Evolutionary conservation across 768 basidiomycete species (phyloP).

Genomic region (Podaxis rugospora): DNA sequence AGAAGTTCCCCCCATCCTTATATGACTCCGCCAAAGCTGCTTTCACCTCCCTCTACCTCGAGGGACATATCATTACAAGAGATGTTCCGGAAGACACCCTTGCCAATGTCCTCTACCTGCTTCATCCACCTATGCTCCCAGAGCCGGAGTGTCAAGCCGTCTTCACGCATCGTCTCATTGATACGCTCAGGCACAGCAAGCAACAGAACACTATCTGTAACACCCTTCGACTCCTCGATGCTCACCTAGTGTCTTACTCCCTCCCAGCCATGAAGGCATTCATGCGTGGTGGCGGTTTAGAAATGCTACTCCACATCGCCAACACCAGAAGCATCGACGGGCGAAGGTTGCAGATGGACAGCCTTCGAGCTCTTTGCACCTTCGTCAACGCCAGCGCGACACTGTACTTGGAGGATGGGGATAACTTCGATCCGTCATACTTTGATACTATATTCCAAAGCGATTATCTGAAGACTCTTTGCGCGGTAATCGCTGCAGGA

Average conservation of each 20-base stretch:
- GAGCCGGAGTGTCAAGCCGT: slow-evolving; percentile 20
- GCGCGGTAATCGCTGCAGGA: slow-evolving; percentile 23
- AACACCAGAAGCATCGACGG: slow-evolving; percentile 30
- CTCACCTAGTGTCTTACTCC: slow-evolving; percentile 23
- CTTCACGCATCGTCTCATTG: slow-evolving; percentile 26
- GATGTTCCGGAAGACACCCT: slow-evolving; percentile 26
- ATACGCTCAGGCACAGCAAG: slow-evolving; percentile 24
- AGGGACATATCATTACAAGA: slow-evolving; percentile 28
- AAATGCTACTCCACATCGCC: slow-evolving; percentile 28
- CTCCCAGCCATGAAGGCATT: slow-evolving; percentile 25
- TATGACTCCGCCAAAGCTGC: slow-evolving; percentile 25
- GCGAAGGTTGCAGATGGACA: slow-evolving; percentile 34
- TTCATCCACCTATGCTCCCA: slow-evolving; percentile 27
- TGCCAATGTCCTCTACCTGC: slow-evolving; percentile 32
- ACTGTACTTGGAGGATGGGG: slow-evolving; percentile 10
- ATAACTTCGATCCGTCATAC: slow-evolving; percentile 12
- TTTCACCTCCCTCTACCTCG: slow-evolving; percentile 32
- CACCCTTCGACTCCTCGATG: slow-evolving; percentile 31
- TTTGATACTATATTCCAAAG: slow-evolving; percentile 30
- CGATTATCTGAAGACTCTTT: slow-evolving; percentile 34
- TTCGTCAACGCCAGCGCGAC: slow-evolving; percentile 27
- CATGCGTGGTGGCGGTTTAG: slow-evolving; percentile 28
- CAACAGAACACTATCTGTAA: slow-evolving; percentile 29
- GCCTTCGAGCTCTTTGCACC: slow-evolving; percentile 31
- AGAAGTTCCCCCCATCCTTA: slow-evolving; percentile 24